These are phyloP conservation scores for Alternaria longipes DNA, from an alignment of 2,329 filamentous ascomycete genomes.

Conservation along the genomic window DNA sequence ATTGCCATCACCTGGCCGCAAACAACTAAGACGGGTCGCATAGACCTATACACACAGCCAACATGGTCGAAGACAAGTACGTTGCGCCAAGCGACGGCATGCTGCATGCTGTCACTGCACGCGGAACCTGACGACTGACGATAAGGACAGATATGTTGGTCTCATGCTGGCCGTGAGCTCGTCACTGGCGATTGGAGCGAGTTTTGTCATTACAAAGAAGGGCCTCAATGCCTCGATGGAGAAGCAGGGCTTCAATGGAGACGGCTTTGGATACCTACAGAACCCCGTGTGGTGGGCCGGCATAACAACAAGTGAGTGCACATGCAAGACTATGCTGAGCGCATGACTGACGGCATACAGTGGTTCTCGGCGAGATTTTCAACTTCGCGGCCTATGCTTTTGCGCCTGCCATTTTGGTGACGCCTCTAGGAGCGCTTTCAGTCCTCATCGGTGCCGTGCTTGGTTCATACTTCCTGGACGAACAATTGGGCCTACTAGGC, in stretches of 20 bases:
- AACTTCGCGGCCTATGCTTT: slow-evolving; percentile 99
- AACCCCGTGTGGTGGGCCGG: slow-evolving; percentile 98
- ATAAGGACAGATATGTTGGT: slow-evolving; percentile 51
- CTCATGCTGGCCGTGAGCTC: slow-evolving; percentile 53
- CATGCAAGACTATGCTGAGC: not conserved
- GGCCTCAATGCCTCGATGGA: slow-evolving; percentile 91
- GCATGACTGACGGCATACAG: slow-evolving; percentile 58
- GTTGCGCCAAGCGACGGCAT: slow-evolving; percentile 23
- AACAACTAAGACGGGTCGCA: slow-evolving; percentile 12
- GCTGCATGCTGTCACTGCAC: not conserved
- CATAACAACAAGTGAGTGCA: slow-evolving; percentile 79
- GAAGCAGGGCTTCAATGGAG: slow-evolving; percentile 93
- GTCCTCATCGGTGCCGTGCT: slow-evolving; percentile 95
- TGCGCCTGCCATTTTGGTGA: slow-evolving; percentile 97
- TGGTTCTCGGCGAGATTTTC: slow-evolving; percentile 91
- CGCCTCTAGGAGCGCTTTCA: slow-evolving; percentile 89
- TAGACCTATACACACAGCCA: slow-evolving; percentile 27
- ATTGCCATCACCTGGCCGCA: slow-evolving; percentile 10
- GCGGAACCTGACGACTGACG: slow-evolving; percentile 30
- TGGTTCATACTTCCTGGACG: slow-evolving; percentile 91
- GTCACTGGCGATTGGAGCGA: slow-evolving; percentile 68
- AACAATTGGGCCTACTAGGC: slow-evolving; percentile 87
- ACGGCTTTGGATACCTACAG: slow-evolving; percentile 91
- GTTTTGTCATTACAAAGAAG: slow-evolving; percentile 99
- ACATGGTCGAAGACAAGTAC: slow-evolving; percentile 55